phyloP scores from a whole-genome alignment of 139 green algal genomes.

The Coelastrella sp. region DNA sequence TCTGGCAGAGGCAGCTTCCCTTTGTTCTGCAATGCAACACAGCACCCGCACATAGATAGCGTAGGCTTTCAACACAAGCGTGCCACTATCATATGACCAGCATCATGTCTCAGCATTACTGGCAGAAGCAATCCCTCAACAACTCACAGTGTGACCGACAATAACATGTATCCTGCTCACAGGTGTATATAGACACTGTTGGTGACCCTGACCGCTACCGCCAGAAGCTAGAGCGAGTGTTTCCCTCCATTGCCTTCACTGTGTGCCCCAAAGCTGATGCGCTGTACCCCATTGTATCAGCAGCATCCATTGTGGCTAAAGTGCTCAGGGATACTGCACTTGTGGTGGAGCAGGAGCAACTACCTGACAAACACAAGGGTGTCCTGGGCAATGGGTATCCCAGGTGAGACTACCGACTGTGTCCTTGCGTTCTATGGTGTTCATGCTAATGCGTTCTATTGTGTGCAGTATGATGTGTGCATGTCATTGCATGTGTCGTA shows the following conservation, averaged over 20 bases:
- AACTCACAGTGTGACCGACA: neutral
- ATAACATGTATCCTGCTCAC: neutral
- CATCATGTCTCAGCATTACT: too few relatives aligned
- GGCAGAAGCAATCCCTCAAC: too few relatives aligned
- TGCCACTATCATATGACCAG: too few relatives aligned
- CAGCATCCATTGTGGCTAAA: conserved; percentile 96
- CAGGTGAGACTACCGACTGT: neutral
- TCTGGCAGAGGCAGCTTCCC: too few relatives aligned
- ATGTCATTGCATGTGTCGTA: too few relatives aligned
- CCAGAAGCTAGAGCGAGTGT: conserved; percentile 60
- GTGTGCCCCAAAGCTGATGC: conserved; percentile 90
- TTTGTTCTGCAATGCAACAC: too few relatives aligned
- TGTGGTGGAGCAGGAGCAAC: neutral
- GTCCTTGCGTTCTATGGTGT: neutral
- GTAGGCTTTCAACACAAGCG: too few relatives aligned
- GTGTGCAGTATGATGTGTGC: too few relatives aligned
- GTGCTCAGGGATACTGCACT: conserved; percentile 69
- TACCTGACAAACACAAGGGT: neutral
- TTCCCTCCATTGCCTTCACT: conserved; percentile 82
- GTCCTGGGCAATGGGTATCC: conserved; percentile 6
- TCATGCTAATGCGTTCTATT: too few relatives aligned
- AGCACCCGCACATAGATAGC: too few relatives aligned
- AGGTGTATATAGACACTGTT: conserved; percentile 96
- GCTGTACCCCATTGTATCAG: conserved; percentile 93
- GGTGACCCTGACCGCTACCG: conserved; percentile 83